Base-by-base conservation (phyloP, 1,139 yeast species). In the Candida anutae region DNA sequence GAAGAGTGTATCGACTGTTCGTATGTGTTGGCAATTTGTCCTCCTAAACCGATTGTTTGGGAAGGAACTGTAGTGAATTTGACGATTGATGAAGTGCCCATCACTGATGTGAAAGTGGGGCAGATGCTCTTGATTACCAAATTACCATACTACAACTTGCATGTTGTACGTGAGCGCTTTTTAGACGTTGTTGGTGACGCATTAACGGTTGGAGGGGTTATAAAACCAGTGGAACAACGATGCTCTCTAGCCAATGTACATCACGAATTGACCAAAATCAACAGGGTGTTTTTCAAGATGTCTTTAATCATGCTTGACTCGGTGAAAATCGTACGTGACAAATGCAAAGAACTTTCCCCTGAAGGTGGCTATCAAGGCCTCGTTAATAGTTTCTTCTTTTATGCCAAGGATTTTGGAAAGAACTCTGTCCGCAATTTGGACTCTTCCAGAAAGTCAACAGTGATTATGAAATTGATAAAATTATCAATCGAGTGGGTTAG, bases 401-500 rank as follows among this genome's bases (percentile, higher is more conserved):
- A 83, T 53, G 83, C 93, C 1, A 66, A 93, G 35, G 97, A 90
- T 47, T 74, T 79, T 37, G 90, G 94, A 4, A 78, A 80, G 43
- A 77, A 78, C 43, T 77, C 87, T 2, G 63, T 83, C 17, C 64
- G 74, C 31, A 71, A 69, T 28, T 66, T 80, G 38, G 90, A 82
- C 33, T 68, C 80, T 3, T 59, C 72, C 4, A 62, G 82, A 34
- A 75, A 83, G 38, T 76, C 90, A 0, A 67, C 75, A 0, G 71
- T 87, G 8, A 79, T 88, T 22, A 64, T 80, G 61, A 74, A 77
- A 39, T 68, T 90, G 49, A 77, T 88, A 21, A 77, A 77, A 34
- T 55, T 87, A 35, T 74, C 94, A 25, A 76, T 87, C 29, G 93
- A 82, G 33, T 90, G 98, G 98, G 81, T 90, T 6, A 74, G 87